phyloP scores from a whole-genome alignment of 352 stramenopile species.

The Aphanomyces euteiches region DNA sequence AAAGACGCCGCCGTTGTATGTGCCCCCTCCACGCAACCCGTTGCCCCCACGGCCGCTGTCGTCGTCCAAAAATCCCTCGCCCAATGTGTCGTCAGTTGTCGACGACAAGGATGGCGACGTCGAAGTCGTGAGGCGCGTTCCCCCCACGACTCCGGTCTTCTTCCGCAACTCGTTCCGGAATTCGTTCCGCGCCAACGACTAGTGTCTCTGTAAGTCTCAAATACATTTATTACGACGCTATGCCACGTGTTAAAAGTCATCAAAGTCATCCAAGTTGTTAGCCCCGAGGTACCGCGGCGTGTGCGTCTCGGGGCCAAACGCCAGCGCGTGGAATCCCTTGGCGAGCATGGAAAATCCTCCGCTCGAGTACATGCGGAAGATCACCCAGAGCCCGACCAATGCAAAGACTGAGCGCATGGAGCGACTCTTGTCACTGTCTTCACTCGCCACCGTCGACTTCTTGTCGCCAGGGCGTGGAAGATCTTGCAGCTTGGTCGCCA shows the following conservation, averaged over 20 bases:
- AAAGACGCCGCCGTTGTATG: conserved; percentile 36
- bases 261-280: conserved; percentile 33
- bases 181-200: conserved; percentile 23
- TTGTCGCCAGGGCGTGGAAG: conserved; percentile 3
- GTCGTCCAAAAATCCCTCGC: background rate
- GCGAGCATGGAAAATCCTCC: conserved; percentile 45
- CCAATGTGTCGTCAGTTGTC: background rate
- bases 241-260: conserved; percentile 22
- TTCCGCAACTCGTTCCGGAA: conserved; percentile 31
- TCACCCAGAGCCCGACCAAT: conserved; percentile 58
- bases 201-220: background rate
- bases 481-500: conserved; percentile 52
- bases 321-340: background rate
- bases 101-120: background rate
- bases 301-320: background rate
- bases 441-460: conserved; percentile 5
- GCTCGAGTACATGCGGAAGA: conserved; percentile 65
- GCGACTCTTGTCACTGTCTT: conserved; percentile 33
- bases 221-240: conserved; percentile 28
- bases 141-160: conserved; percentile 19
- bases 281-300: conserved; percentile 33
- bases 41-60: conserved; percentile 12
- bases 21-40: conserved; percentile 7
- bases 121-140: background rate
- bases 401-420: conserved; percentile 58